These are phyloP conservation scores for Crithidia fasciculata DNA, from an alignment of 208 protist species.

Conservation along the genomic window DNA sequence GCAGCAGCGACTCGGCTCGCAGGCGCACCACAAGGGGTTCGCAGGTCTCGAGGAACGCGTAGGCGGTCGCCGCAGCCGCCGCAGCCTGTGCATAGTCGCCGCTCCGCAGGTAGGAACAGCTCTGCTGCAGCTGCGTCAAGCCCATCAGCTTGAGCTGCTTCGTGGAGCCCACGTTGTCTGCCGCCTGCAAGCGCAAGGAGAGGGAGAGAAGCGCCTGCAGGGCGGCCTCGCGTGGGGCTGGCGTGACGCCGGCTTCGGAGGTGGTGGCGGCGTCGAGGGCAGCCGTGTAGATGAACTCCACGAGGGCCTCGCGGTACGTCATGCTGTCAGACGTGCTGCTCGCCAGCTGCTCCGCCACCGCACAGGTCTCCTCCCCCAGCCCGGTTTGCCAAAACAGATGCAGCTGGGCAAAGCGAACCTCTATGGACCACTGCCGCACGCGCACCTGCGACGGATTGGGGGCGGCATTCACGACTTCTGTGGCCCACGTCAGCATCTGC, in stretches of 20 bases:
- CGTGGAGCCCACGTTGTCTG: not conserved
- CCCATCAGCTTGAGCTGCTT: slow-evolving; percentile 35
- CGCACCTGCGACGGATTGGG: not conserved
- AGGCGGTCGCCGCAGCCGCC: not conserved
- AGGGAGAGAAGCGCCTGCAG: slow-evolving; percentile 31
- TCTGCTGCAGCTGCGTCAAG: slow-evolving; percentile 40
- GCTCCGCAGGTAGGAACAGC: slow-evolving; percentile 20
- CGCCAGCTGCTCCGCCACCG: slow-evolving; percentile 27
- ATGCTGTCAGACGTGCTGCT: slow-evolving; percentile 19
- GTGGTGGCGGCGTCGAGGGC: slow-evolving; percentile 12
- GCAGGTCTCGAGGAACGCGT: slow-evolving; percentile 28
- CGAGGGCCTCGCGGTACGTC: slow-evolving; percentile 54
- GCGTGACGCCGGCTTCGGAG: not conserved
- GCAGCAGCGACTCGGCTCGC: slow-evolving; percentile 14
- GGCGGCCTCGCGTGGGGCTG: not conserved
- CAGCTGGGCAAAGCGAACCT: slow-evolving; percentile 66
- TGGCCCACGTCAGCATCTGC: slow-evolving; percentile 31
- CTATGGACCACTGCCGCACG: slow-evolving; percentile 17
- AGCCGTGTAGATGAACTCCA: slow-evolving; percentile 64
- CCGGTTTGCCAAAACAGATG: slow-evolving; percentile 40
- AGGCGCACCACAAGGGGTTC: slow-evolving; percentile 42
- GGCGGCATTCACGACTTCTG: slow-evolving; percentile 12
- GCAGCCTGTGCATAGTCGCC: slow-evolving; percentile 23
- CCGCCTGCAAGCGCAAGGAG: slow-evolving; percentile 32
- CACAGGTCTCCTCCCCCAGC: slow-evolving; percentile 20